Base-by-base conservation (phyloP, 495 filamentous ascomycete genomes). In the Penicillium coprophilum region DNA sequence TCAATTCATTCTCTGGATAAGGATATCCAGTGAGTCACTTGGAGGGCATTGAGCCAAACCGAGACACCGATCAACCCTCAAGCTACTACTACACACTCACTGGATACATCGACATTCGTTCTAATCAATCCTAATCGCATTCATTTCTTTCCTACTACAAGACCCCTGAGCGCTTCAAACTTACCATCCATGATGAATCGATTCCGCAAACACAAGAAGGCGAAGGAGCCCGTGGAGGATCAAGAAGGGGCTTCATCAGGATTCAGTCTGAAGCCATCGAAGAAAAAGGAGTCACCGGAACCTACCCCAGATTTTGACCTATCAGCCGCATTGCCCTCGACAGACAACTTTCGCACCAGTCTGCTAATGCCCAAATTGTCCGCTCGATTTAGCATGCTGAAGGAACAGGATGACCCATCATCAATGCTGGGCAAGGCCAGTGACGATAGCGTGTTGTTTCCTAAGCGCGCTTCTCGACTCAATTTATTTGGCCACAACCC, bases 321-420 rank as follows among this genome's bases (percentile, higher is more conserved):
- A 17, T 70, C 86, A 3, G 76, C 71, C 20, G 93, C 84, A 5
- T 76, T 99, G 6, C 94, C 94, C 3, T 80, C 92, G 0, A 83
- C 77, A 17, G 92, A 97, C 67, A 83, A 97, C 71, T 97, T 99
- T 62, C 87, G 94, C n/a, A 99, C 94, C 6, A 97, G 95, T 75
- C 71, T 97, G 44, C 72, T 99, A 23, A 96, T 99, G 94, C 89
- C 91, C 6, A 94, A 92, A 46, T 78, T 99, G 4, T 96, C 93
- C 0, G 90, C 94, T 17, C 84, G 94, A 3, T 99, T 99, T 69
- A 97, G 93, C 58, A 97, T 99, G 89, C 71, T 99, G 17, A 76
- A 90, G 62, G 92, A 96, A 69, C 92, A 96, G 67, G 92, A 96
- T 63, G 92, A 97, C 62, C 92, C 92, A 4, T 85, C 76, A 46